phyloP scores from a whole-genome alignment of 805 yeast species.

The Deakozyma indianensis region DNA sequence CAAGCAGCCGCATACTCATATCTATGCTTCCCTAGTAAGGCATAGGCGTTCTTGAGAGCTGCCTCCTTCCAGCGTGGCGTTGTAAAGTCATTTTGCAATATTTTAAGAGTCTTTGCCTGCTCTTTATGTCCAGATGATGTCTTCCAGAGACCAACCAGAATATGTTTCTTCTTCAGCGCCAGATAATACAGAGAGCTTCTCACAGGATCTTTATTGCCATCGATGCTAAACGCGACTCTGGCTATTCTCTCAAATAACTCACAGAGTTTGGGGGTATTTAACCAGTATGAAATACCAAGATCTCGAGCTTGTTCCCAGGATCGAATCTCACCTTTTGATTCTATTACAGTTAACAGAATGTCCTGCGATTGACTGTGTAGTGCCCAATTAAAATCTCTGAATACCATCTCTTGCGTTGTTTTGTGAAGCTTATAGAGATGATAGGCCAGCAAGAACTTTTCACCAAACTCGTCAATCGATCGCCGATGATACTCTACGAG shows the following conservation, averaged over 20 bases:
- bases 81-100: constrained; percentile 61
- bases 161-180: constrained; percentile 63
- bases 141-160: constrained; percentile 73
- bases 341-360: constrained; percentile 37
- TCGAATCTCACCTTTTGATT: constrained; percentile 13
- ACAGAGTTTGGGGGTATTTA: constrained; percentile 29
- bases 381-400: constrained; percentile 80
- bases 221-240: constrained; percentile 49
- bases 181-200: constrained; percentile 59
- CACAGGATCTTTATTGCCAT: constrained; percentile 54
- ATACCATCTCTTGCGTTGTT: constrained; percentile 35
- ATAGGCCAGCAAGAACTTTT: constrained; percentile 56
- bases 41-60: constrained; percentile 87
- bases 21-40: constrained; percentile 75
- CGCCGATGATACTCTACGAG: constrained; percentile 32
- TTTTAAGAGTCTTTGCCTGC: constrained; percentile 65
- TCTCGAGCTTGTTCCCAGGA: constrained; percentile 26
- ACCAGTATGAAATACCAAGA: constrained; percentile 64
- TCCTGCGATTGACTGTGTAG: constrained; percentile 69
- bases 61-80: constrained; percentile 74
- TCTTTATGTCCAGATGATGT: constrained; percentile 64
- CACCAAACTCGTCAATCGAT: constrained; percentile 48
- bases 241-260: constrained; percentile 57
- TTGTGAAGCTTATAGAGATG: constrained; percentile 46
- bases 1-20: constrained; percentile 80